phyloP scores from a whole-genome alignment of 768 basidiomycete species.

The Leccinum subtestaceum region DNA sequence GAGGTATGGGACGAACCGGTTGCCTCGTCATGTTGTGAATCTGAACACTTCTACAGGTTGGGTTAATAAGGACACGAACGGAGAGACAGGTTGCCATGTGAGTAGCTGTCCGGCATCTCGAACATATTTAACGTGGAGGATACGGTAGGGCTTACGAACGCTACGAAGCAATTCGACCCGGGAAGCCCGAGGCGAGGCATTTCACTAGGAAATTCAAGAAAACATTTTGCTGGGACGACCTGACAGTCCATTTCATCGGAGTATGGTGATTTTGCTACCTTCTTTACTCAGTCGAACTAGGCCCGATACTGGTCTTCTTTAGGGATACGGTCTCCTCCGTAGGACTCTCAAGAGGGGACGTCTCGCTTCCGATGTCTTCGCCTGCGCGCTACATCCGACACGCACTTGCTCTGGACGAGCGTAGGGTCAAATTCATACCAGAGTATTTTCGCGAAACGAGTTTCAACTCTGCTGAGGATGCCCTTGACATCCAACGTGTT shows the following conservation, averaged over 20 bases:
- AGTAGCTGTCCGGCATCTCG: not conserved
- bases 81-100: not conserved
- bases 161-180: not conserved
- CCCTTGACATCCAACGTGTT: not conserved
- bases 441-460: conserved; percentile 20
- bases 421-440: not conserved
- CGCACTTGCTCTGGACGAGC: not conserved
- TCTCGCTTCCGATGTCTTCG: conserved; percentile 49
- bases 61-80: not conserved
- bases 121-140: not conserved
- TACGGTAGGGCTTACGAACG: not conserved
- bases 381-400: conserved; percentile 32
- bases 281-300: not conserved
- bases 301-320: not conserved
- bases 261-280: conserved; percentile 34
- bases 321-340: conserved; percentile 65
- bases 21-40: not conserved
- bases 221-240: not conserved
- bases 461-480: not conserved
- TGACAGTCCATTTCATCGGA: conserved; percentile 36
- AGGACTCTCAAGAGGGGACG: conserved; percentile 42
- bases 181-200: not conserved
- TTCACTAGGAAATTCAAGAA: not conserved
- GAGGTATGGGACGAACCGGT: not conserved
- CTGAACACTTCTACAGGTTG: not conserved